A percentile compares a stretch with the other conserved stretches of the same genome.
phyloP scores from a whole-genome alignment of 2,329 filamentous ascomycete genomes.

The Paraconiothyrium sp. region DNA sequence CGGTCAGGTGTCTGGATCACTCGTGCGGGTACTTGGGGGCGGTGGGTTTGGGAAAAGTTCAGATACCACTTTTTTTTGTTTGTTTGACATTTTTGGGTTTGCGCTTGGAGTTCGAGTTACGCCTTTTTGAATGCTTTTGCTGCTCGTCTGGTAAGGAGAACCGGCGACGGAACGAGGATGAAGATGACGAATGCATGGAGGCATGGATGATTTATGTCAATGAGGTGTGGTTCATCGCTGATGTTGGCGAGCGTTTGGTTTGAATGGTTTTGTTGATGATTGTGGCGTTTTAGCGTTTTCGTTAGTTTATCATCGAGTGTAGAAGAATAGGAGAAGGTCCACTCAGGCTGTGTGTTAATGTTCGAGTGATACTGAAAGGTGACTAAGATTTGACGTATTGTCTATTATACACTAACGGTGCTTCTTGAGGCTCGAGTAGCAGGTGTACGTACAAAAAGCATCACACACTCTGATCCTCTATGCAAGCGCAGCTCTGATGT shows the following conservation, averaged over 20 bases:
- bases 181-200: not conserved
- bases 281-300: not conserved
- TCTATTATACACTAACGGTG: not conserved
- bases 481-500: conserved; percentile 5
- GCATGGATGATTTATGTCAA: conserved; percentile 5
- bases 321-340: conserved; percentile 3
- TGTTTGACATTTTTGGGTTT: conserved; percentile 7
- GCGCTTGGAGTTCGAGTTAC: not conserved
- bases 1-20: conserved; percentile 16
- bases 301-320: not conserved
- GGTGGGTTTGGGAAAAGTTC: conserved; percentile 28
- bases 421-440: not conserved
- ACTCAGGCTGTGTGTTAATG: not conserved
- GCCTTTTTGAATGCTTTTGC: no score
- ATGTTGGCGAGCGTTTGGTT: no score
- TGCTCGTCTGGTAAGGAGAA: no score
- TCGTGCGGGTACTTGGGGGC: conserved; percentile 8
- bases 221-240: conserved; percentile 4
- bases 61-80: conserved; percentile 28
- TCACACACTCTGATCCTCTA: not conserved
- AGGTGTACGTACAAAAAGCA: no score
- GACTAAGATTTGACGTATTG: no score
- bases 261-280: no score
- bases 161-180: no score
- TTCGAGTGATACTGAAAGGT: no score